A percentile compares a stretch with the other conserved stretches of the same genome.
phyloP scores from a whole-genome alignment of 75 land plant species.

The Chamaecyparis obtusa region DNA sequence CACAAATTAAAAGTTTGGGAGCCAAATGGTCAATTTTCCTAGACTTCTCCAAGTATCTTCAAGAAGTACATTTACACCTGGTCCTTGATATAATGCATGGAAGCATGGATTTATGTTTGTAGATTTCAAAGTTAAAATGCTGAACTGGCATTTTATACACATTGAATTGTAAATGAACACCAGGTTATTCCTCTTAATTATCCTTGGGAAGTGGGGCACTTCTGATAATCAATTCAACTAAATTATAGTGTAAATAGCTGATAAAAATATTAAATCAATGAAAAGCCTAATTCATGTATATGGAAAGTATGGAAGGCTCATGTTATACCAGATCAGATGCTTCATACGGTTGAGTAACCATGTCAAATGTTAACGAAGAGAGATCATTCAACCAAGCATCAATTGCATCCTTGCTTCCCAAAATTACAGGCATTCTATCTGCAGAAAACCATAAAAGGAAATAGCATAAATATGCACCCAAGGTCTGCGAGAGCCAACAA shows the following conservation, averaged over 20 bases:
- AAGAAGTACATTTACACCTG: too few species aligned
- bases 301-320: background rate
- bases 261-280: background rate
- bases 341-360: constrained; percentile 43
- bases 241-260: background rate
- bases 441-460: constrained; percentile 7
- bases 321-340: constrained; percentile 36
- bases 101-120: background rate
- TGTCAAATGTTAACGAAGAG: constrained; percentile 25
- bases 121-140: background rate
- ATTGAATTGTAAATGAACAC: background rate
- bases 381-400: constrained; percentile 35
- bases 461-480: background rate
- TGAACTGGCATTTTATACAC: background rate
- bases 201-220: background rate
- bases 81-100: background rate
- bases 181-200: background rate
- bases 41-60: too few species aligned
- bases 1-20: too few species aligned
- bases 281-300: background rate
- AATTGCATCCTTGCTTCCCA: constrained; percentile 34
- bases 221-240: background rate
- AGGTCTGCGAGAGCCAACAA: background rate
- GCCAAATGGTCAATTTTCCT: too few species aligned
- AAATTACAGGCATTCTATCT: constrained; percentile 61